Base-by-base conservation (phyloP, 257 asterid genomes). In the Solanum pennellii region DNA sequence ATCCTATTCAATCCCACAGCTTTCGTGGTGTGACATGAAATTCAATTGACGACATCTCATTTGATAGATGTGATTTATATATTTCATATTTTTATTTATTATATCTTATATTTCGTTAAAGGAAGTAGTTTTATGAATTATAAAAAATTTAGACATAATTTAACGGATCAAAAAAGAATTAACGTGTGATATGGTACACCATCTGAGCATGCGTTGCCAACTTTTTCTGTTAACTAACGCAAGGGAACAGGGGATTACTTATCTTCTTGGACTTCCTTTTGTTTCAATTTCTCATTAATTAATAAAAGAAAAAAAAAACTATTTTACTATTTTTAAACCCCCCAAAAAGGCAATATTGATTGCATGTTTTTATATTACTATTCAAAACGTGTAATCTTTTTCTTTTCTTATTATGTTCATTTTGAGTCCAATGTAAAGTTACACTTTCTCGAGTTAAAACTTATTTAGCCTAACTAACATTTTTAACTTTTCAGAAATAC, bases 201-300 rank as follows among this genome's bases (percentile, higher is more conserved):
- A 88, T 88, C 91, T 82, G 25, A 27, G 92, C 88, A 85, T 77
- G 86, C 86, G 90, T 92, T 90, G 59, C 91, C 93, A 85, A 87
- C 90, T 62, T 23, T 86, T 13, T 33, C 68, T 87, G 80, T 88
- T 86, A 56, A 88, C 87, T 42, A 80, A 90, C 91, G 91, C 66
- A 66, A 76, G 88, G 73, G 89, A 72, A 86, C 31, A 20, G 77
- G 18, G 66, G 56, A 35, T 74, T 62, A 13, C 74, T 80, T 85
- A 76, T 73, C 83, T 86, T 76, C 85, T 3, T 35, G 8, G 88
- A 87, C 82, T 29, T 83, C 71, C 47, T 88, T 87, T 86, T 56
- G 88, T 86, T 59, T 86, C 25, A 71, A 76, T 83, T 88, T 47
- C 83, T 47, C 84, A 68, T 41, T 37, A 9, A 84, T 20, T 37